These are phyloP conservation scores for Hemerocallis citrina DNA, from an alignment of 106 monocot species.

Conservation along the genomic window DNA sequence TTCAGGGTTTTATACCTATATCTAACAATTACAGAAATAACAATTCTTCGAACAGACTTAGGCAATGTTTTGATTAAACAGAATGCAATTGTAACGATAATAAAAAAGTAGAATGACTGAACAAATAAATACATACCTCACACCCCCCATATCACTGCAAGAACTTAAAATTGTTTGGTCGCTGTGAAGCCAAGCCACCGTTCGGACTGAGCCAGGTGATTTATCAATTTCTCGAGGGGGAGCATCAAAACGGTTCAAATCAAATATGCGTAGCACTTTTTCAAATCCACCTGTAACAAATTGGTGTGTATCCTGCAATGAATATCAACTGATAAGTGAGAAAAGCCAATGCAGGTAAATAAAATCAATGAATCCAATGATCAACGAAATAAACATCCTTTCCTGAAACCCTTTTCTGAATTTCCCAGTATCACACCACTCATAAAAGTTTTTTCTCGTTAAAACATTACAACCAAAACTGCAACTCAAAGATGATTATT, in stretches of 20 bases:
- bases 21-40: background rate
- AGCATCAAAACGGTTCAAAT: slow-evolving; percentile 78
- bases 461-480: no score
- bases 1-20: no score
- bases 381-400: background rate
- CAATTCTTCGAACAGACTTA: background rate
- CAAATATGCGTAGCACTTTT: slow-evolving; percentile 83
- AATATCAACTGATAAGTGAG: background rate
- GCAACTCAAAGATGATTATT: no score
- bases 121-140: slow-evolving; percentile 37
- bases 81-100: background rate
- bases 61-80: background rate
- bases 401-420: background rate
- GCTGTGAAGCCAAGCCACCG: slow-evolving; percentile 85
- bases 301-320: slow-evolving; percentile 62
- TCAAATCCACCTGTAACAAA: slow-evolving; percentile 88
- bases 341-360: background rate
- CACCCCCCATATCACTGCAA: slow-evolving; percentile 81
- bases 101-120: background rate
- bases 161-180: slow-evolving; percentile 90
- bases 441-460: no score
- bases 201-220: slow-evolving; percentile 80
- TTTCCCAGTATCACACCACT: background rate
- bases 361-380: slow-evolving; percentile 2
- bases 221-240: slow-evolving; percentile 82